phyloP scores from a whole-genome alignment of 2,329 filamentous ascomycete genomes.

The Neospermospora avenae region DNA sequence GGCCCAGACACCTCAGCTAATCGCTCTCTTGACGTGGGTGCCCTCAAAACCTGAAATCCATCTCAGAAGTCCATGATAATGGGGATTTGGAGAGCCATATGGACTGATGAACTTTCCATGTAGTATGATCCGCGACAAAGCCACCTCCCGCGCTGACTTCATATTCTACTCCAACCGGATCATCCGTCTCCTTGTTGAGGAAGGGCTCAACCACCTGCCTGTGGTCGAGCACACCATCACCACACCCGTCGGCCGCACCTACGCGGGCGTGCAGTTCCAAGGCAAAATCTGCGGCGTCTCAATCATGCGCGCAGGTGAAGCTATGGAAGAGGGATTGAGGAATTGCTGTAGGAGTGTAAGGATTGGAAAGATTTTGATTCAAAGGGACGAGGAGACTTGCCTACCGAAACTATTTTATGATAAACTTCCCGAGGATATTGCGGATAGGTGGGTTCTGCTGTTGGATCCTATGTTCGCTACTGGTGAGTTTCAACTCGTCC shows the following conservation, averaged over 20 bases:
- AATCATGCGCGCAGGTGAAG: constrained; percentile 97
- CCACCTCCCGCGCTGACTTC: constrained; percentile 89
- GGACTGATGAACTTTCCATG: neutral
- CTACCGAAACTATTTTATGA: constrained; percentile 95
- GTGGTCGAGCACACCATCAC: constrained; percentile 85
- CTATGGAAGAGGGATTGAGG: constrained; percentile 94
- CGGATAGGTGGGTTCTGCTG: constrained; percentile 86
- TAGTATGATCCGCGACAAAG: constrained; percentile 92
- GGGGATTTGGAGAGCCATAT: neutral
- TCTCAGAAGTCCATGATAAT: neutral
- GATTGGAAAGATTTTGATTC: constrained; percentile 98
- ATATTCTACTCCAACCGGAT: constrained; percentile 99
- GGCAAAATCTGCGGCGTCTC: constrained; percentile 98
- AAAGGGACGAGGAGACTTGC: constrained; percentile 91
- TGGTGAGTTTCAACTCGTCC: constrained; percentile 50
- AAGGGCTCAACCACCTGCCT: constrained; percentile 93
- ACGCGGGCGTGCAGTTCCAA: constrained; percentile 90
- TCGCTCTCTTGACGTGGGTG: constrained; percentile 93
- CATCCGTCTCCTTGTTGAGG: constrained; percentile 92
- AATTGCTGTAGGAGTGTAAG: constrained; percentile 97
- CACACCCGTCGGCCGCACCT: constrained; percentile 84
- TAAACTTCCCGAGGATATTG: constrained; percentile 92
- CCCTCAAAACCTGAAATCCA: neutral
- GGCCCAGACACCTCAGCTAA: constrained; percentile 91
- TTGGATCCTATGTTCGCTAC: constrained; percentile 99